A percentile compares a stretch with the other conserved stretches of the same genome.
These are phyloP conservation scores for Xylaria flabelliformis DNA, from an alignment of 495 filamentous ascomycete species.

Conservation along the genomic window DNA sequence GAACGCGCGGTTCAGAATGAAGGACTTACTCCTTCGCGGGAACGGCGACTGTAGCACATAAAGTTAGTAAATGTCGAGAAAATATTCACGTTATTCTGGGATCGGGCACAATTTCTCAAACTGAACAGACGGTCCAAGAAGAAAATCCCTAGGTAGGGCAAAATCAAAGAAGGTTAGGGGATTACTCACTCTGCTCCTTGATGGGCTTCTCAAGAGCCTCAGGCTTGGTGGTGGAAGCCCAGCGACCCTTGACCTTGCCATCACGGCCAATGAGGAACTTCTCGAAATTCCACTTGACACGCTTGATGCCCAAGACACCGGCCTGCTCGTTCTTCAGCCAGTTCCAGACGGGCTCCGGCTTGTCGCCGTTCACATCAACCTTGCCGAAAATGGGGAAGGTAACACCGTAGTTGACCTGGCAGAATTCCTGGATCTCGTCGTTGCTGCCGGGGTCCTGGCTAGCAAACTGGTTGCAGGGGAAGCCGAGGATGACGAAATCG, in stretches of 20 bases:
- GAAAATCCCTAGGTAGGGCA: not conserved
- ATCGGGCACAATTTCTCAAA: not conserved
- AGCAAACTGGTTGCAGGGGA: slow-evolving; percentile 98
- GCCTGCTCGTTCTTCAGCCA: slow-evolving; percentile 89
- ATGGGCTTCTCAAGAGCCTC: slow-evolving; percentile 76
- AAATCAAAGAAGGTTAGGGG: not conserved
- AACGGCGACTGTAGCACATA: slow-evolving; percentile 19
- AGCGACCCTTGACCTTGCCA: slow-evolving; percentile 80
- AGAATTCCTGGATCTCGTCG: slow-evolving; percentile 92
- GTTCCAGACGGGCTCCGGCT: slow-evolving; percentile 79
- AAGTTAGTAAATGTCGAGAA: not conserved
- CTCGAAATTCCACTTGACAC: slow-evolving; percentile 97
- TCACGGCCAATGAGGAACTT: slow-evolving; percentile 92
- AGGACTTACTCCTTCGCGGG: slow-evolving; percentile 41
- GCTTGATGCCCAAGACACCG: slow-evolving; percentile 82
- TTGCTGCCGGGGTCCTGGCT: slow-evolving; percentile 85
- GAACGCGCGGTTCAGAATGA: slow-evolving; percentile 17
- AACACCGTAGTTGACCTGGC: slow-evolving; percentile 94
- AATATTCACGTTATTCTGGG: not conserved
- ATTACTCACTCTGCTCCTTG: slow-evolving; percentile 61
- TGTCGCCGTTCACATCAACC: slow-evolving; percentile 87
- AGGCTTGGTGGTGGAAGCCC: slow-evolving; percentile 87
- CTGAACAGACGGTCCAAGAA: not conserved
- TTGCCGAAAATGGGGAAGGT: slow-evolving; percentile 91
- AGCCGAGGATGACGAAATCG: slow-evolving; percentile 86